phyloP scores from a whole-genome alignment of 1,284 basidiomycete species.

The Ganoderma sp. region DNA sequence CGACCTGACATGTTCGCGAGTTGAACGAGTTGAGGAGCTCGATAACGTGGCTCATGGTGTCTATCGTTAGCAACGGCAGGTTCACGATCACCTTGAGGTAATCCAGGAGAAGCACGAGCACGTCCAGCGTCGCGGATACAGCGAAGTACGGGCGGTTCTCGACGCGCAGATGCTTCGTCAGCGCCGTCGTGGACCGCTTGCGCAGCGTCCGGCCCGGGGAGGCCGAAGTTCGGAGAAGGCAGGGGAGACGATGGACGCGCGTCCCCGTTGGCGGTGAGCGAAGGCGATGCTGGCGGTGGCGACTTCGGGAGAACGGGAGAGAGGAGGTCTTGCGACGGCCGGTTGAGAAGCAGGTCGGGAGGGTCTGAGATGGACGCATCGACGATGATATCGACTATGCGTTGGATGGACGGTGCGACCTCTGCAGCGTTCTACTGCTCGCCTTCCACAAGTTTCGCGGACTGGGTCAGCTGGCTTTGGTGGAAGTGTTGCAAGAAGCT shows the following conservation, averaged over 20 bases:
- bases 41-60: slow-evolving; percentile 92
- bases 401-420: slow-evolving; percentile 70
- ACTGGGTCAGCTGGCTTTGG: slow-evolving; percentile 78
- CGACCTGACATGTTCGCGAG: slow-evolving; percentile 97
- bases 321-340: slow-evolving; percentile 37
- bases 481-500: slow-evolving; percentile 88
- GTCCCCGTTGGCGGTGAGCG: slow-evolving; percentile 33
- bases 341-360: slow-evolving; percentile 56
- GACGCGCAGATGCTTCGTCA: slow-evolving; percentile 78
- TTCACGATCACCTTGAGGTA: slow-evolving; percentile 92
- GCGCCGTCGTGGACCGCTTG: slow-evolving; percentile 42
- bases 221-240: slow-evolving; percentile 36
- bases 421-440: slow-evolving; percentile 89
- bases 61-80: slow-evolving; percentile 87
- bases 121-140: slow-evolving; percentile 85
- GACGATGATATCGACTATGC: slow-evolving; percentile 75
- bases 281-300: slow-evolving; percentile 34
- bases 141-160: slow-evolving; percentile 86
- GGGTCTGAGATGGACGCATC: slow-evolving; percentile 86
- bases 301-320: slow-evolving; percentile 32
- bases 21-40: slow-evolving; percentile 99
- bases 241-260: slow-evolving; percentile 39
- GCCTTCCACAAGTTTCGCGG: slow-evolving; percentile 90
- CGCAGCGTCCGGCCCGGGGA: slow-evolving; percentile 34
- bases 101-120: slow-evolving; percentile 79